Base-by-base conservation (phyloP, 2,329 filamentous ascomycete species). In the Fusarium sp. region DNA sequence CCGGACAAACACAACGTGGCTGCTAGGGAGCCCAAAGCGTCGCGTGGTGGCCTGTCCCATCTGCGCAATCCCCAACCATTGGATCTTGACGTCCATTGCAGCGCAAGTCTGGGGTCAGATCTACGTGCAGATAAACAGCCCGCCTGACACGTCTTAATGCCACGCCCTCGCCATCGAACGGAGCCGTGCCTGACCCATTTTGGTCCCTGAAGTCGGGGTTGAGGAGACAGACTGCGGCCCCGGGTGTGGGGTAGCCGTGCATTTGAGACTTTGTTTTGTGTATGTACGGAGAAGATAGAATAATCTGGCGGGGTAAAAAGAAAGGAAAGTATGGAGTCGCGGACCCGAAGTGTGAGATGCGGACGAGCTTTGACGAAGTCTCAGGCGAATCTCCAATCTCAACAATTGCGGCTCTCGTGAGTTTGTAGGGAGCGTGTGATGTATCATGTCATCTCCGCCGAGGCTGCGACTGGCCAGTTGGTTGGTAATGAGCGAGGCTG, bases 331-430 rank as follows among this genome's bases (percentile, higher is more conserved):
- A 67, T 70, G 58, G 48, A 56, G 62, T 56, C 47, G 66, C 66
- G 66, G 66, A 64, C 44, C 67, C 67, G 67, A 56, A 14, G 54
- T 44, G 25, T 43, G 59, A 37, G 32, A 27, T 25, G 53, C 46
- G 48, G 56, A 54, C 22, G 52, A 62, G 51, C 19, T 35, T 52
- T 37, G 27, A 48, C 27, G 13, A 50, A 25, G 40, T 59, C 53
- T 63, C 23, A 20, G 11, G 47, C n/a, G 10, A 8, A 46, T 68
- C 68, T 32, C 60, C 56, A 71, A 70, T 51, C 60, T 56, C 66
- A 73, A 60, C 45, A 70, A 50, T 48, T 70, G 68, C 71, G 61
- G 67, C 59, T 71, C 70, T 71, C 40, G 14, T 39, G n/a, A 49
- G 43, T 60, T 46, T 51, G 50, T 59, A 56, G 47, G 61, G 65